Percentiles rank a stretch among this genome's conserved stretches.
Conservation (phyloP, 164 flowering plant species). For the Cinnamomum micranthum region DNA sequence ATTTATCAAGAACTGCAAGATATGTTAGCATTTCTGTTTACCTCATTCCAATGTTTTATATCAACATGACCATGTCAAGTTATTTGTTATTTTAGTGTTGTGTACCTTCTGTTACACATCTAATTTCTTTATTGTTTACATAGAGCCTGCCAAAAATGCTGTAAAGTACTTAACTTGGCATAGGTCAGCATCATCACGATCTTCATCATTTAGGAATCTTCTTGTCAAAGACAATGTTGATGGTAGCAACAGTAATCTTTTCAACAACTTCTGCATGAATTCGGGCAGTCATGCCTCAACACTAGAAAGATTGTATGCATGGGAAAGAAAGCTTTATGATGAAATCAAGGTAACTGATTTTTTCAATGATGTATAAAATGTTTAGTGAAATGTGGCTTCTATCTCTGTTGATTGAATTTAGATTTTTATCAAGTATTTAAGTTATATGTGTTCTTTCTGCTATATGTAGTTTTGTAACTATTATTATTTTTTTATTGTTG, state of each 20-base stretch:
- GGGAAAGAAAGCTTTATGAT: constrained; percentile 97
- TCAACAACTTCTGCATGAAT: constrained; percentile 64
- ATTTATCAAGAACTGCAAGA: background rate
- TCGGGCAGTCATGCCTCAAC: constrained; percentile 97
- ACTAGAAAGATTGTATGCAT: constrained; percentile 84
- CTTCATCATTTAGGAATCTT: constrained; percentile 80
- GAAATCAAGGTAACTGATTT: constrained; percentile 83
- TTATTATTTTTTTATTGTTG: background rate
- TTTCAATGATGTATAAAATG: background rate
- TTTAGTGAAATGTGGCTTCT: too few relatives aligned
- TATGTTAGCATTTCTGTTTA: too few relatives aligned
- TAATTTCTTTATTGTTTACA: constrained; percentile 9
- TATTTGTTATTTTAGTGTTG: too few relatives aligned
- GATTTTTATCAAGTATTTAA: background rate
- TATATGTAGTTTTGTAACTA: background rate
- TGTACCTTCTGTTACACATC: background rate
- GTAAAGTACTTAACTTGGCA: constrained; percentile 89
- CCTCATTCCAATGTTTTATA: too few relatives aligned
- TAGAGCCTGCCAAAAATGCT: constrained; percentile 56
- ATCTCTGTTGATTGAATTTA: background rate
- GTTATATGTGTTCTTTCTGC: background rate
- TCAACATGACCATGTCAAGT: background rate
- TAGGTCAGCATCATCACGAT: constrained; percentile 71
- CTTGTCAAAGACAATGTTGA: constrained; percentile 43
- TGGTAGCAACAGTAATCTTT: constrained; percentile 39